Base-by-base conservation (phyloP, 2,329 filamentous ascomycete genomes). In the Stagonosporopsis cucurbitacearum region DNA sequence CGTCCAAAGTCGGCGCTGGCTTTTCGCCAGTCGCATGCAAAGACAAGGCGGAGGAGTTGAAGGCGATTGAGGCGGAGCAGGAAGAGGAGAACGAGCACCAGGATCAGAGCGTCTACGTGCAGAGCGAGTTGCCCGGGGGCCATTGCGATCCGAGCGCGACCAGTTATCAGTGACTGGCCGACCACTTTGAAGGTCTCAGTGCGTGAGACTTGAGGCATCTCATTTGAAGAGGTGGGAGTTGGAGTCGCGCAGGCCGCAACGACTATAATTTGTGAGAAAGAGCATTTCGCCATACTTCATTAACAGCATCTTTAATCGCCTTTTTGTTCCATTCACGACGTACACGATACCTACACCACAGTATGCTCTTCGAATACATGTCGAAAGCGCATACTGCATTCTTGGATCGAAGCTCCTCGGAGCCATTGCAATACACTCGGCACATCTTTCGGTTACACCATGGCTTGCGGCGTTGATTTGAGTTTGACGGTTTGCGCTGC, bases 21-120 rank as follows among this genome's bases (percentile, higher is more conserved):
- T 96, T 96, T 72, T 95, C 92, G 33, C 91, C 93, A 36, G 86
- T 87, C 32, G 91, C 92, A 40, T 97, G 93, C 78, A 89, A 89
- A 75, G 92, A 96, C 70, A 89, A 92, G 68, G 88, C 88, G 28
- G 79, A 84, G 56, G 85, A 91, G 76, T 76, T 93, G 26, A 69
- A 70, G 20, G 69, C 63, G 15, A 54, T 71, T 25, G 71, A 71
- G 51, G 63, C 63, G 20, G 66, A 63, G 32, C 66, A 60, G 43
- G 65, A 70, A 48, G 64, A 67, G 48, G 57, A 59, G 41, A 58
- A 62, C 40, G 64, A 63, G 37, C 63, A 62, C 15, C 62, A 65
- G 47, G 53, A 63, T 49, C 64, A 66, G 59, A 62, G 65, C 57
- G 64, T 64, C 23, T 75, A 75, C 55, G 58, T 67, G 17, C 68